phyloP scores from a whole-genome alignment of 2,329 filamentous ascomycete genomes.

The Pseudocercospora crystallina region DNA sequence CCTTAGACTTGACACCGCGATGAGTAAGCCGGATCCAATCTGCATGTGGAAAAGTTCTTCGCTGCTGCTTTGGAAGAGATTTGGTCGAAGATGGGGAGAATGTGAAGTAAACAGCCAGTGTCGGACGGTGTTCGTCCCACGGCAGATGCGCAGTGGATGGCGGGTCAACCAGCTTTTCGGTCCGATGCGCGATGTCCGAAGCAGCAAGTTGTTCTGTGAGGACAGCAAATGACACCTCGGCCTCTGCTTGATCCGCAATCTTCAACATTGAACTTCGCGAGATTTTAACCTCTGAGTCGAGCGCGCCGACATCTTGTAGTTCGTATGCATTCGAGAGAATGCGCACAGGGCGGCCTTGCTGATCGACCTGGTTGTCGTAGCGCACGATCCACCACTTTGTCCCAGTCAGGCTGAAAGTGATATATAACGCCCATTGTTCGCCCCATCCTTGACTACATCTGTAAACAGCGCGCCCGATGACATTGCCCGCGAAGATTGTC shows the following conservation, averaged over 20 bases:
- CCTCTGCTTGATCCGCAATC: slow-evolving; percentile 42
- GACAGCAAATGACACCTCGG: slow-evolving; percentile 33
- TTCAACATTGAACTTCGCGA: slow-evolving; percentile 27
- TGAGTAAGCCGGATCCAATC: slow-evolving; percentile 17
- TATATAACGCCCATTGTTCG: slow-evolving; percentile 67
- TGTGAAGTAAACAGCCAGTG: slow-evolving; percentile 10
- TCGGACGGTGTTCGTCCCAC: slow-evolving; percentile 1
- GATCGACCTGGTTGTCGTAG: slow-evolving; percentile 46
- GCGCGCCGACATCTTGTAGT: slow-evolving; percentile 4
- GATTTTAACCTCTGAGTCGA: slow-evolving; percentile 2
- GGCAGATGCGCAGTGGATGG: not conserved
- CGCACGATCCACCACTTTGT: slow-evolving; percentile 78
- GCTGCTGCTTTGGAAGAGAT: not conserved
- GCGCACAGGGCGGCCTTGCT: slow-evolving; percentile 5
- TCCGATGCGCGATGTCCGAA: slow-evolving; percentile 23
- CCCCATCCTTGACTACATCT: slow-evolving; percentile 67
- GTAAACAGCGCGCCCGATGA: slow-evolving; percentile 67
- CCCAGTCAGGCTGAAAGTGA: slow-evolving; percentile 68
- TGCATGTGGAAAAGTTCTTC: not conserved
- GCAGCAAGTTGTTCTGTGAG: slow-evolving; percentile 27
- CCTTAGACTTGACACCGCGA: slow-evolving; percentile 2
- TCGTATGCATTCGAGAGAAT: slow-evolving; percentile 23
- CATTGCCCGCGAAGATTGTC: slow-evolving; percentile 62
- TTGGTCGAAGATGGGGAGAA: not conserved
- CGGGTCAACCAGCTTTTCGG: slow-evolving; percentile 15